phyloP scores from a whole-genome alignment of 805 yeast genomes.

The Monosporozyma aerobia region DNA sequence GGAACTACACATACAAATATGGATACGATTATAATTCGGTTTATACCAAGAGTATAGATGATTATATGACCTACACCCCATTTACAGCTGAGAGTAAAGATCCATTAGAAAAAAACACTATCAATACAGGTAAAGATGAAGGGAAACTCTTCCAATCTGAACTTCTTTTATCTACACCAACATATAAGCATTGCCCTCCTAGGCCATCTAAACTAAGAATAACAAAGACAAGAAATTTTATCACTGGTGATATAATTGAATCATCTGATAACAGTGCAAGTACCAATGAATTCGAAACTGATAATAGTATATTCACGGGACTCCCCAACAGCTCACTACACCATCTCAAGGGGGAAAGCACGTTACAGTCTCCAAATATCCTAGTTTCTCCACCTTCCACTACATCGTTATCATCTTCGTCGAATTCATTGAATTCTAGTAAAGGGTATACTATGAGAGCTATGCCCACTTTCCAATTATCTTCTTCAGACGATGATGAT shows the following conservation, averaged over 20 bases:
- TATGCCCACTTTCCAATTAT: not conserved
- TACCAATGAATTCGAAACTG: not conserved
- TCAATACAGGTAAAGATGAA: not conserved
- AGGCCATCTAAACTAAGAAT: not conserved
- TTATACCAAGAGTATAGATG: conserved; percentile 40
- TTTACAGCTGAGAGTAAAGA: not conserved
- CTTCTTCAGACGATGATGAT: not conserved
- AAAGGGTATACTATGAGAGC: not conserved
- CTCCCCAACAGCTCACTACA: not conserved
- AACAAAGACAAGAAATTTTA: conserved; percentile 4
- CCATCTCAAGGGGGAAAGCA: not conserved
- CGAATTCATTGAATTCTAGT: not conserved
- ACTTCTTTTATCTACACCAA: not conserved
- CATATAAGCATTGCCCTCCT: not conserved
- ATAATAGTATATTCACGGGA: not conserved
- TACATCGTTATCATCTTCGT: not conserved
- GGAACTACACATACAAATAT: conserved; percentile 59
- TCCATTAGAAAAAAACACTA: not conserved
- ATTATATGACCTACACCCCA: not conserved
- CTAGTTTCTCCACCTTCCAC: not conserved
- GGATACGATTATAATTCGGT: conserved; percentile 68
- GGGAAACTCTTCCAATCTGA: not conserved
- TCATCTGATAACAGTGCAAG: not conserved
- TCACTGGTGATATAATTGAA: conserved; percentile 3
- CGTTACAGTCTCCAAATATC: not conserved